Percentiles rank a stretch among this genome's conserved stretches.
Evolutionary conservation across 805 yeast genomes (phyloP).

Genomic region (Kazachstania martiniae): DNA sequence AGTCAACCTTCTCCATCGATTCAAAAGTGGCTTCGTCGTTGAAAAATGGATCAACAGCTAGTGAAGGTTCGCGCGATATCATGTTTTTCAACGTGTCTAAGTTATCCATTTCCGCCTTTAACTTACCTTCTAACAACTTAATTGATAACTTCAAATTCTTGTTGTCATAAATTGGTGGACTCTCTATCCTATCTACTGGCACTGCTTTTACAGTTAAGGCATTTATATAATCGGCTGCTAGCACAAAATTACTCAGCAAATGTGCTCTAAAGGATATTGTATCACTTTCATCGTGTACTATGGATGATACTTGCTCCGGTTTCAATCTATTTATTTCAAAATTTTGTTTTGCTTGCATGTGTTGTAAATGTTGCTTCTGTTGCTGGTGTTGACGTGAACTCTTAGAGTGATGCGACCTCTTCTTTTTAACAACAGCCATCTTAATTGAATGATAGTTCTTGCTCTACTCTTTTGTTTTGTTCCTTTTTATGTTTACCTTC

Average conservation of each 20-base stretch:
- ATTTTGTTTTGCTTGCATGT: conserved; percentile 11
- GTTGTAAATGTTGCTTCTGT: conserved; percentile 9
- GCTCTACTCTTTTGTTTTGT: too few species aligned
- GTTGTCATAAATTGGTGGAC: conserved; percentile 7
- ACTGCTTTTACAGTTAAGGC: conserved; percentile 16
- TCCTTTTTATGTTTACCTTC: too few species aligned
- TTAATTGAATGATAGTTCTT: too few species aligned
- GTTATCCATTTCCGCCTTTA: neutral
- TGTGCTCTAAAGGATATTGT: conserved; percentile 22
- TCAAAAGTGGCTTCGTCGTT: too few species aligned
- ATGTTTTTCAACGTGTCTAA: too few species aligned
- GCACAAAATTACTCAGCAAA: conserved; percentile 17
- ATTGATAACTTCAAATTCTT: neutral
- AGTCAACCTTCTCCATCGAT: too few species aligned
- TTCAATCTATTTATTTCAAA: conserved; percentile 17
- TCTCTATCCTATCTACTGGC: conserved; percentile 13
- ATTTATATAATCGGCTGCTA: conserved; percentile 15
- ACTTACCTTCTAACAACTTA: neutral
- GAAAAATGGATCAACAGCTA: too few species aligned
- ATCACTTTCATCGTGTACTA: conserved; percentile 27
- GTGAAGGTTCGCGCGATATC: too few species aligned
- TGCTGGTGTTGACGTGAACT: conserved; percentile 8
- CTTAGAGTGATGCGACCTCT: conserved; percentile 18
- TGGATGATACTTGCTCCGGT: conserved; percentile 18
- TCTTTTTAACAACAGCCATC: too few species aligned